Percentiles rank a stretch among this genome's conserved stretches.
Conservation (phyloP, 169 alveolate species). For the Plasmodium chabaudi region DNA sequence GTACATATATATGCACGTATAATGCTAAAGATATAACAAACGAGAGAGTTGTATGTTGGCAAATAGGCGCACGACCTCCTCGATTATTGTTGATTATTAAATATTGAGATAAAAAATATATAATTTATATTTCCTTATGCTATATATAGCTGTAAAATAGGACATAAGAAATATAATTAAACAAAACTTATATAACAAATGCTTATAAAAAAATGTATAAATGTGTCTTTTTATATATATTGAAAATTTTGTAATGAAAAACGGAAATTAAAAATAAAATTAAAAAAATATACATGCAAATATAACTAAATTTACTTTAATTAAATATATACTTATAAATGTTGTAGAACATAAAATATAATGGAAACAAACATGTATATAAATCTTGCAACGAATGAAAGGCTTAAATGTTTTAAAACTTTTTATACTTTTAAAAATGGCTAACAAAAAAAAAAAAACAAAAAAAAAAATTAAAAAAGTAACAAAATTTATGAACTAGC, state of each 20-base stretch:
- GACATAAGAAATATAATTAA: constrained; percentile 2
- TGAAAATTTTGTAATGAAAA: constrained; percentile 11
- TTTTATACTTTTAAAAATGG: neutral
- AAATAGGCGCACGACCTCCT: no score
- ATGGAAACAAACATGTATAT: constrained; percentile 7
- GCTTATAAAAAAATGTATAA: neutral
- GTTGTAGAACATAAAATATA: neutral
- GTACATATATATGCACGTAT: neutral
- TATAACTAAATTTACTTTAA: neutral
- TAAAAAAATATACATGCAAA: constrained; percentile 1
- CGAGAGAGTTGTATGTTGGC: constrained; percentile 5
- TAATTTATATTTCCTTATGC: no score
- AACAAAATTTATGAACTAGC: constrained; percentile 9
- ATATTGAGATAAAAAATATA: neutral
- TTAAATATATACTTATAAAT: neutral
- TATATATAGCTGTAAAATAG: neutral
- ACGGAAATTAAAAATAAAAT: neutral
- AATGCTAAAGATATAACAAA: neutral
- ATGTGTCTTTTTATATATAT: constrained; percentile 5
- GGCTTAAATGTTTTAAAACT: constrained; percentile 5
- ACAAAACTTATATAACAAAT: constrained; percentile 8
- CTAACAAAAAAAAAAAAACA: constrained; percentile 32
- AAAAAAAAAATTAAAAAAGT: constrained; percentile 6
- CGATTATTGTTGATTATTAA: no score
- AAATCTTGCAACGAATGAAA: constrained; percentile 17